A percentile compares a stretch with the other conserved stretches of the same genome.
phyloP scores from a whole-genome alignment of 2,329 filamentous ascomycete genomes.

The Neofusicoccum umdonicola region DNA sequence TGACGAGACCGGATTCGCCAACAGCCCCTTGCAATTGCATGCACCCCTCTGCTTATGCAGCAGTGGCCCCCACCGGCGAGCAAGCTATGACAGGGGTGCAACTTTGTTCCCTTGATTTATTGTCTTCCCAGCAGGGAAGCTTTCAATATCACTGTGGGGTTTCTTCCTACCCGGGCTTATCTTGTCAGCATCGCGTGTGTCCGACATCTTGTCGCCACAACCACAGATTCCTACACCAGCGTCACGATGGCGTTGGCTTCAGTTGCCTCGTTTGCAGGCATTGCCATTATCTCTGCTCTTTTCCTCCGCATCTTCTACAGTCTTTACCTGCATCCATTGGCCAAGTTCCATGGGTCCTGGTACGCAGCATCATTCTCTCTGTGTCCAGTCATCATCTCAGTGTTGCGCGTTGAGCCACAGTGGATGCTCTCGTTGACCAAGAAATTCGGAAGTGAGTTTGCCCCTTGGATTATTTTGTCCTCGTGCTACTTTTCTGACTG shows the following conservation, averaged over 20 bases:
- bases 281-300: not conserved
- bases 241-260: not conserved
- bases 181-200: too few species aligned
- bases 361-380: slow-evolving; percentile 6
- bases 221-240: too few species aligned
- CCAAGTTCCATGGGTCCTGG: slow-evolving; percentile 11
- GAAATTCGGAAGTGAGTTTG: slow-evolving; percentile 29
- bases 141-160: too few species aligned
- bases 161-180: too few species aligned
- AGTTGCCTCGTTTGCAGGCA: not conserved
- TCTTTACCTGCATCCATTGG: slow-evolving; percentile 6
- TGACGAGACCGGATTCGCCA: not conserved
- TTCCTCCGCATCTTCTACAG: not conserved
- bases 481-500: not conserved
- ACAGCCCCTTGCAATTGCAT: not conserved
- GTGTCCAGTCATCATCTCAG: slow-evolving; percentile 25
- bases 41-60: not conserved
- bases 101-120: not conserved
- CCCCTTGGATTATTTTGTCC: not conserved
- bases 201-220: too few species aligned
- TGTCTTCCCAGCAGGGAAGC: not conserved
- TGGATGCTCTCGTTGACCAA: slow-evolving; percentile 29
- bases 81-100: not conserved
- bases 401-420: slow-evolving; percentile 28
- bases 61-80: not conserved